A percentile compares a stretch with the other conserved stretches of the same genome.
Conservation (phyloP, 139 green algal genomes). For the Volvox reticuliferus region DNA sequence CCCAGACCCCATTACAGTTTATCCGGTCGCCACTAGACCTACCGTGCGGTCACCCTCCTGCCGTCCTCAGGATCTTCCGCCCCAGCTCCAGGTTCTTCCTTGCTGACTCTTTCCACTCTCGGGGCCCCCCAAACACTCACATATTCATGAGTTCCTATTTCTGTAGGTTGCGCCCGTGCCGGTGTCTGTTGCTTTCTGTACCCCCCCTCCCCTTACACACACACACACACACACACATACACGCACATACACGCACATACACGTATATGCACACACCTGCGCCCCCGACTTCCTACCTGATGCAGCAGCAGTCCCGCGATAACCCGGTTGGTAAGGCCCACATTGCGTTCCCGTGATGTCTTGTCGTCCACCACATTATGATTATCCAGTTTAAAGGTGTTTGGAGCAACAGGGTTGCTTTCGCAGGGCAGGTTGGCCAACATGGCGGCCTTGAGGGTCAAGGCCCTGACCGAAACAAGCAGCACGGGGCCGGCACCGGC, state of each 20-base stretch:
- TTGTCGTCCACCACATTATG: slow-evolving; percentile 59
- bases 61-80: neutral
- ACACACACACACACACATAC: too few relatives aligned
- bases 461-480: neutral
- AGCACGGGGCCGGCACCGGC: neutral
- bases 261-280: neutral
- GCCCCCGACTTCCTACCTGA: slow-evolving; percentile 23
- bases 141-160: neutral
- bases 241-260: neutral
- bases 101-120: too few relatives aligned
- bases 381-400: slow-evolving; percentile 74
- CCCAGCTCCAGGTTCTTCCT: neutral
- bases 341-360: slow-evolving; percentile 68
- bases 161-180: too few relatives aligned
- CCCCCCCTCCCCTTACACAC: neutral
- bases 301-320: slow-evolving; percentile 84
- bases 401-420: slow-evolving; percentile 35
- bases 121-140: too few relatives aligned
- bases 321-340: slow-evolving; percentile 81
- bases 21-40: too few relatives aligned
- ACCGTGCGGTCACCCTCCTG: neutral
- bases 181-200: neutral
- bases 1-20: too few relatives aligned
- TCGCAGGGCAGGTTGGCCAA: slow-evolving; percentile 74
- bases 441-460: slow-evolving; percentile 62